Base-by-base conservation (phyloP, 495 filamentous ascomycete genomes). In the Schizothecium vesticola region DNA sequence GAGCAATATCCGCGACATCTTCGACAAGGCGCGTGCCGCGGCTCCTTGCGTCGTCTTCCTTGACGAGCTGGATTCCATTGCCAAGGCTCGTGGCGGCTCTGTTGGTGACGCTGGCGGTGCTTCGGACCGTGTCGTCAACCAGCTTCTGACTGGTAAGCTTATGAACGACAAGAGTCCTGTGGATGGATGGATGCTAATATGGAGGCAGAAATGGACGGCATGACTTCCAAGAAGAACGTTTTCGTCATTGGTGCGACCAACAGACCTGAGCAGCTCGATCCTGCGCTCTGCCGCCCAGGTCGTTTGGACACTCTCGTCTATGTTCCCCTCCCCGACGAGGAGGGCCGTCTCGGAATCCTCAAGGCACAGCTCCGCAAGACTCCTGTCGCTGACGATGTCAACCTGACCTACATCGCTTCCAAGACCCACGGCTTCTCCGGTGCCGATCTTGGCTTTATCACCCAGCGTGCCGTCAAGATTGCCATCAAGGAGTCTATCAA, bases 151-250 rank as follows among this genome's bases (percentile, higher is more conserved):
- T 65, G 93, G 92, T 94, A 88, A 86, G 89, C 82, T 76, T 21
- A 11, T 26, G 12, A 29, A 12, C 19, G 19, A n/a, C 43, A n/a
- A 51, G 2, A 51, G n/a, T 11, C n/a, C 43, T 23, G 25, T 58
- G 7, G 19, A 22, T 13, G 24, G 11, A 16, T 56, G n/a, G 8
- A 33, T 63, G 72, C 87, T 89, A 82, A 89, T 74, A 33, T 3
- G 66, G 43, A 51, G 43, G 51, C 75, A 94, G 93, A 97, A 88
- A 97, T 97, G 93, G 93, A 97, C 73, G 93, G 93, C 74, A 97
- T 97, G 93, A 97, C 96, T 60, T 97, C 94, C 9, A 99, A 99
- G 92, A 99, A 99, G 91, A 99, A 99, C 81, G 95, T 99, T 73
- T 99, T 99, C 83, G 95, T 99, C 72, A 99, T 99, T 74, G 95